phyloP scores from a whole-genome alignment of 2,329 filamentous ascomycete species.

The Teratosphaeria nubilosa region DNA sequence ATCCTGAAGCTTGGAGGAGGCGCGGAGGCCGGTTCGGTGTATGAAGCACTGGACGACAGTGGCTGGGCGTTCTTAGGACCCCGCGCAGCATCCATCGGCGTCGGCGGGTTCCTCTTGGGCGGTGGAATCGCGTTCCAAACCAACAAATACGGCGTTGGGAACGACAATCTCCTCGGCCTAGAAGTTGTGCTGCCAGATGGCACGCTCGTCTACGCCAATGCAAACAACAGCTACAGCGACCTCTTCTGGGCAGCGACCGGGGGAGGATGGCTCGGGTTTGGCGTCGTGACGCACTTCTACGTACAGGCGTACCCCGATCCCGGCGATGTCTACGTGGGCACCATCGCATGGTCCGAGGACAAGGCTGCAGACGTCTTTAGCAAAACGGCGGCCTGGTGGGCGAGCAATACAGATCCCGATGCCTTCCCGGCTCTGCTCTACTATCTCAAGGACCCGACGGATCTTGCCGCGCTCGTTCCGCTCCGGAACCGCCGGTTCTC shows the following conservation, averaged over 20 bases:
- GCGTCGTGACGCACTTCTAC: background rate
- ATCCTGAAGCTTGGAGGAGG: background rate
- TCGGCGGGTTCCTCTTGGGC: background rate
- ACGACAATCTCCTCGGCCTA: background rate
- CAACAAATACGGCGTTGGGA: background rate
- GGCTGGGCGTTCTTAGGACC: background rate
- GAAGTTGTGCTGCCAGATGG: background rate
- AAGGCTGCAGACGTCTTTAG: background rate
- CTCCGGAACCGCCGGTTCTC: background rate
- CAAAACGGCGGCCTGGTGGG: background rate
- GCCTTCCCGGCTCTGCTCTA: background rate
- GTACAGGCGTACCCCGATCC: background rate
- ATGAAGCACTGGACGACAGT: background rate
- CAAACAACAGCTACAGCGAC: background rate
- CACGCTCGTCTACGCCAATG: background rate
- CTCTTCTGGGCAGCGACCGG: background rate
- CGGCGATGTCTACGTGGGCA: background rate
- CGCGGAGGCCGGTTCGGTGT: background rate
- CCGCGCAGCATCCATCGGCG: background rate
- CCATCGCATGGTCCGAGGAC: background rate
- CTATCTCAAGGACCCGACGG: background rate
- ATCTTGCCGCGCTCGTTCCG: background rate
- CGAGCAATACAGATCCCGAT: background rate
- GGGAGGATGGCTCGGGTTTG: background rate
- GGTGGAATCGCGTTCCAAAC: background rate